Evolutionary conservation across 169 alveolate genomes (phyloP), one percentile per base, ranked within the genome.

Genomic region (Cryptosporidium andersoni): DNA sequence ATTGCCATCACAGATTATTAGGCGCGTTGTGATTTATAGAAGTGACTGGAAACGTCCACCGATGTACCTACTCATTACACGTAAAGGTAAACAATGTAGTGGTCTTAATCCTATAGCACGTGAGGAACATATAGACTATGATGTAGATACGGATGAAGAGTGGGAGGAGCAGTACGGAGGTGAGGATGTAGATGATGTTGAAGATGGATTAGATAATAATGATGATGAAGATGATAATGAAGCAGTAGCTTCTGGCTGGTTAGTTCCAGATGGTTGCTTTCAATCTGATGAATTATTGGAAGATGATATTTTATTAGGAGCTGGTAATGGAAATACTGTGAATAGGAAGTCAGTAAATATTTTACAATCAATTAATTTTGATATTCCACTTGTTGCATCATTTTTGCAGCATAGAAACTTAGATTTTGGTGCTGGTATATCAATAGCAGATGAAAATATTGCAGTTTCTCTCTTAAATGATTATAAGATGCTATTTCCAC

Each of bases 131-230:
- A 74, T 74, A 34, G 49, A 74, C 14, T 74, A 74, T 42, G 85
- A 58, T 42, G 60, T 74, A 43, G 85, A 74, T 12, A 74, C 85
- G 25, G 85, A 74, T 74, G 85, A 74, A 34, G 85, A 74, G 16
- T 74, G 85, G 85, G 85, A 74, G 60, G 85, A 74, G 36, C 85
- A 74, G 40, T 74, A 58, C 37, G 85, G 85, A 36, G 85, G 85
- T 7, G 85, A 74, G 47, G 85, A 74, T 11, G 85, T 74, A 16
- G 85, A 74, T 14, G 51, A 74, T 45, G 4, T 74, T 58, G 85
- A 74, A 6, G 85, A 74, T 56, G 55, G 49, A 0, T 39, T 64
- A 2, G 85, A 74, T 9, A 43, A 37, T 14, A 43, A 60, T 16
- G 85, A 74, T 9, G 85, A 74, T 37, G 85, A 74, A 43, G 85